Evolutionary conservation across 2,329 filamentous ascomycete genomes (phyloP), one percentile per base, ranked within the genome.

Genomic region (Aureobasidium lini): DNA sequence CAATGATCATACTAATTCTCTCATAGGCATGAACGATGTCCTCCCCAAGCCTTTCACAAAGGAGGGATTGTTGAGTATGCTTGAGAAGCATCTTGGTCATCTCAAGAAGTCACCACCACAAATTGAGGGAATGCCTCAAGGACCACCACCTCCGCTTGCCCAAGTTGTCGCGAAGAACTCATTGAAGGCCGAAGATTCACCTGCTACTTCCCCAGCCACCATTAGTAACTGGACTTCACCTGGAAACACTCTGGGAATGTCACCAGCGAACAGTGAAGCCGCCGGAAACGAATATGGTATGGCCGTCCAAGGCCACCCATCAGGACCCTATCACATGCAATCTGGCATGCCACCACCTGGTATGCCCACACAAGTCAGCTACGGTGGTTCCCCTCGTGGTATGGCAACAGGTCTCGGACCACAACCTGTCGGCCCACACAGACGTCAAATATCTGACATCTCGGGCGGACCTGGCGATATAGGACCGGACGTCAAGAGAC

Each of bases 1-100:
- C 15, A 11, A 4, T n/a, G 11, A 1, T 36, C 61, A 46, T 61
- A 37, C 36, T 34, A 28, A 62, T 34, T 15, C 23, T 13, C 32
- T 65, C 96, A 92, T 66, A 96, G 92, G 93, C 44, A 96, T 99
- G 92, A 95, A 96, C 69, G 94, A 96, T 69, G 93, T 99, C 16
- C 77, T 99, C 62, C 93, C 94, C 0, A 99, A 99, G 70, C 94
- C 94, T 0, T 99, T 99, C 71, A 99, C 94, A 1, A 88, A 88
- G 66, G 82, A 88, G 44, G 93, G 92, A 0, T 76, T 96, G 34
- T 76, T 96, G 31, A 79, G 84, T 36, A 83, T 95, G 75, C 80
- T 99, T 32, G 89, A 94, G 73, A 95, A 93, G 69, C 90, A 96
- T 70, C 79, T 97, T 52, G 81, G 84, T n/a, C 87, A 91, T 70